These are phyloP conservation scores for Rosa multiflora DNA, from an alignment of 306 rosid species.

Conservation along the genomic window DNA sequence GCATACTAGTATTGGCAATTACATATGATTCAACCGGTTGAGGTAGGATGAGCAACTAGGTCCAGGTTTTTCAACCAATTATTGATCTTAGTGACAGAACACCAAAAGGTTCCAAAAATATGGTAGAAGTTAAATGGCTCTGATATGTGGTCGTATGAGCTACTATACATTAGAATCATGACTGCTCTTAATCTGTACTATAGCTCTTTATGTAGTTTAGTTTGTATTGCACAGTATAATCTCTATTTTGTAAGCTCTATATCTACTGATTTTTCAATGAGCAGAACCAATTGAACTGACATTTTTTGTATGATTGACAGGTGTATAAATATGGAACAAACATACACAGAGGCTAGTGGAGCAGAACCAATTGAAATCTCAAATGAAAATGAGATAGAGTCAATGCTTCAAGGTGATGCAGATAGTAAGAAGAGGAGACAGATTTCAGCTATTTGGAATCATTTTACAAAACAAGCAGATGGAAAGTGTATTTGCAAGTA, in stretches of 20 bases:
- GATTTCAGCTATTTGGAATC: too few relatives aligned
- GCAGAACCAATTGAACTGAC: neutral
- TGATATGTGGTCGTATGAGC: neutral
- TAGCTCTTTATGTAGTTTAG: neutral
- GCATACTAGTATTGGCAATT: neutral
- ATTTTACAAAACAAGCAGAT: too few relatives aligned
- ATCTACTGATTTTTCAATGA: conserved; percentile 51
- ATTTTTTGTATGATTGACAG: too few relatives aligned
- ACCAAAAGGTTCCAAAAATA: neutral
- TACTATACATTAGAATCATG: neutral
- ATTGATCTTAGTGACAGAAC: neutral
- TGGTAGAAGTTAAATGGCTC: neutral
- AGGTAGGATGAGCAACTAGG: neutral
- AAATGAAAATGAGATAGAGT: too few relatives aligned
- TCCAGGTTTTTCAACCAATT: neutral
- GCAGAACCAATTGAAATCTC: too few relatives aligned
- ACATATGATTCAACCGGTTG: neutral
- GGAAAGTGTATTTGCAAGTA: too few relatives aligned
- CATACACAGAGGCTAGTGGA: too few relatives aligned
- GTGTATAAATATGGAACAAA: too few relatives aligned
- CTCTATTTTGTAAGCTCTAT: neutral
- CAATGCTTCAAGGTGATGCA: too few relatives aligned
- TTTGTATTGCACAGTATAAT: neutral
- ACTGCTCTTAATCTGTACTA: neutral
- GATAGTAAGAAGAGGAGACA: too few relatives aligned